Evolutionary conservation across 2,329 filamentous ascomycete species (phyloP).

Genomic region (Paecilomyces dactylethromorphus): DNA sequence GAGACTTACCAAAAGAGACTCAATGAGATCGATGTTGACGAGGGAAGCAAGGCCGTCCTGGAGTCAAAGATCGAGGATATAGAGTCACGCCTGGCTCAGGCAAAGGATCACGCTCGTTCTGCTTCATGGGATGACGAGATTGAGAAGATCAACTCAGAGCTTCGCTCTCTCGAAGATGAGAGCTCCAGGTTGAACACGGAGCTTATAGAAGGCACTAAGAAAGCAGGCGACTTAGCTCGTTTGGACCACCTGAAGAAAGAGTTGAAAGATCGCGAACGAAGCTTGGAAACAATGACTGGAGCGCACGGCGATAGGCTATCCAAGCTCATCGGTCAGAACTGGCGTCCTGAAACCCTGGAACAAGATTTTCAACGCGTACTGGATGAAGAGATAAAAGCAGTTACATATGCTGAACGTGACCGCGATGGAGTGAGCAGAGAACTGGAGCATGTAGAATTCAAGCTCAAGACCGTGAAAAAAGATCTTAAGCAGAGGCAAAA

Average conservation of each 20-base stretch:
- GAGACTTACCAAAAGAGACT: constrained; percentile 60
- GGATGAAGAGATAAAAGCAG: constrained; percentile 49
- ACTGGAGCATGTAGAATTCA: constrained; percentile 69
- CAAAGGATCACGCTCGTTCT: constrained; percentile 56
- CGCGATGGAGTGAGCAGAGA: constrained; percentile 67
- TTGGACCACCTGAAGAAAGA: constrained; percentile 80
- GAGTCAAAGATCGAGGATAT: constrained; percentile 68
- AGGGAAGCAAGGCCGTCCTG: constrained; percentile 72
- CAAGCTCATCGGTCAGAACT: constrained; percentile 56
- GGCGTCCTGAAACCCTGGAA: constrained; percentile 66
- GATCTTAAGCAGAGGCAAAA: constrained; percentile 57
- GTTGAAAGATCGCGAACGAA: constrained; percentile 63
- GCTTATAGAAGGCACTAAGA: constrained; percentile 72
- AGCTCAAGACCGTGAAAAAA: constrained; percentile 59
- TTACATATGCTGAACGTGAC: constrained; percentile 60
- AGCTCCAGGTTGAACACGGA: constrained; percentile 70
- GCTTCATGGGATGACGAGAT: constrained; percentile 67
- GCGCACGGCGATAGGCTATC: constrained; percentile 69
- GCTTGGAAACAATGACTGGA: constrained; percentile 67
- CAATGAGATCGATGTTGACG: constrained; percentile 71
- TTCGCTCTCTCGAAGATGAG: constrained; percentile 65
- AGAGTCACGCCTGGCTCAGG: constrained; percentile 54
- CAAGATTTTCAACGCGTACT: constrained; percentile 60
- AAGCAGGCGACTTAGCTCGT: constrained; percentile 75
- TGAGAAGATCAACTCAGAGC: constrained; percentile 56